Base-by-base conservation (phyloP, 495 filamentous ascomycete species). In the Pyrenula aspistea region DNA sequence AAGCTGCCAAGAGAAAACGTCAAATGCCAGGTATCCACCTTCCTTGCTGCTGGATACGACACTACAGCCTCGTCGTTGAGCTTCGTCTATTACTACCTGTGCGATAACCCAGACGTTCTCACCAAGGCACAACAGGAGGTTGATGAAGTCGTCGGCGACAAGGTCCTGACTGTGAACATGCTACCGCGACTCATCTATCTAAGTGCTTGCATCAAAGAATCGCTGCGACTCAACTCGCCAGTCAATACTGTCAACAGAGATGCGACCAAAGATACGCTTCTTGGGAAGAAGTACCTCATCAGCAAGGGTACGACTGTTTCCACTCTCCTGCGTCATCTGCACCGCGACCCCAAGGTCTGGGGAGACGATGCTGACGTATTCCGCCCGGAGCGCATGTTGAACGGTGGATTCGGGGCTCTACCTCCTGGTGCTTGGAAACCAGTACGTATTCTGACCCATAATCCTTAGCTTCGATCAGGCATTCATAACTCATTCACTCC, bases 301-400 rank as follows among this genome's bases (percentile, higher is more conserved):
- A 61, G 25, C 19, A 15, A 42, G 31, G 31, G 31, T 15, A 15
- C 15, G 4, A 4, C 31, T 15, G 31, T 42, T 42, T 42, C 31
- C 8, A 42, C 31, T 42, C 8, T 42, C 15, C 31, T 42, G 4
- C 59, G 59, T 25, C 54, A 62, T 21, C 25, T 62, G 15, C 55
- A 42, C 31, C 31, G 31, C 31, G 31, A 42, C 31, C 31, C 31
- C 31, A 65, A 61, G 1, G 71, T 77, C 10, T 81, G 71, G 55
- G 83, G 82, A 0, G 75, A 78, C 10, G 75, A 77, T 53, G 77
- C 76, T 8, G 60, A 73, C 3, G 73, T 78, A 19, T 86, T 81
- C 57, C 70, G 65, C n/a, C 83, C 83, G 0, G 83, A 85, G 59
- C 73, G 83, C 22, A 85, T 86, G 82, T 61, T 84, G 2, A 80